A percentile compares a stretch with the other conserved stretches of the same genome.
Conservation (phyloP, 2,329 filamentous ascomycete genomes). For the Claviceps purpurea region DNA sequence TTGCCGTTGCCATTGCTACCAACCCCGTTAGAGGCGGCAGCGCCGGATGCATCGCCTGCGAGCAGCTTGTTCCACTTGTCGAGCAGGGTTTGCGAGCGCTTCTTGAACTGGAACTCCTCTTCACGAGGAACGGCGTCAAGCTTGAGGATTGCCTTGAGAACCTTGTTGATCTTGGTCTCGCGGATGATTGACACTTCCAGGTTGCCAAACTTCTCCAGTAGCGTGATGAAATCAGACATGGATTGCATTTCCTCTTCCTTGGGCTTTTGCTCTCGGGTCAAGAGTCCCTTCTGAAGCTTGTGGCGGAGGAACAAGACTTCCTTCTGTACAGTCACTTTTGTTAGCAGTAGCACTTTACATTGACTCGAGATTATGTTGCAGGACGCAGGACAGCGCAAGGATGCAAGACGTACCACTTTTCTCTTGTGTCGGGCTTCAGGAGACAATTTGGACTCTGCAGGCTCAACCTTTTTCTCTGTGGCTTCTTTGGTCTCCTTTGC, state of each 20-base stretch:
- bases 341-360: not conserved
- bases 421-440: constrained; percentile 43
- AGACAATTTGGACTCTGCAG: constrained; percentile 44
- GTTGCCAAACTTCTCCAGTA: constrained; percentile 67
- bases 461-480: constrained; percentile 43
- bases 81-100: constrained; percentile 66
- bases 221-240: constrained; percentile 65
- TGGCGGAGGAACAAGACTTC: constrained; percentile 89
- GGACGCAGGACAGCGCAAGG: not conserved
- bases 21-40: constrained; percentile 27
- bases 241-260: constrained; percentile 70
- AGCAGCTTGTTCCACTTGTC: constrained; percentile 80
- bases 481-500: constrained; percentile 41
- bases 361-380: not conserved
- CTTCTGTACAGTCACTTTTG: constrained; percentile 29
- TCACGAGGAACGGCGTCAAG: constrained; percentile 75
- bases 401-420: constrained; percentile 38
- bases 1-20: constrained; percentile 27
- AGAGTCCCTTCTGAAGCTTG: constrained; percentile 85
- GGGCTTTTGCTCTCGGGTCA: constrained; percentile 73
- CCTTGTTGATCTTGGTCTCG: constrained; percentile 95
- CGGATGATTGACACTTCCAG: constrained; percentile 84
- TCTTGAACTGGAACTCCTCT: constrained; percentile 79
- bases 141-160: constrained; percentile 88
- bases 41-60: constrained; percentile 37